Base-by-base conservation (phyloP, 331 rosid species). In the Quercus lobata region DNA sequence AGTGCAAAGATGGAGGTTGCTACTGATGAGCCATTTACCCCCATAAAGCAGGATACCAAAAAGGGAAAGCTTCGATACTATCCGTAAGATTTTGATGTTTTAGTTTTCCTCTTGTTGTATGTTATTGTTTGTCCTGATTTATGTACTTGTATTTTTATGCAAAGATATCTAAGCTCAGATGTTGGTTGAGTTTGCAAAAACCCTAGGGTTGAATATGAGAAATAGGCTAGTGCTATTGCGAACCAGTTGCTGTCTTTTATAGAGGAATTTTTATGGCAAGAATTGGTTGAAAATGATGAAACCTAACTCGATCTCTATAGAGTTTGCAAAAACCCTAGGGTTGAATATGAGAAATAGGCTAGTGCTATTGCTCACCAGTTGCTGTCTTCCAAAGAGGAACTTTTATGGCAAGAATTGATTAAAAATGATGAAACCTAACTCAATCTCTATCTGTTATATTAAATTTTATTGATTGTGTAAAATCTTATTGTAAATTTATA, bases 1-100 rank as follows among this genome's bases (percentile, higher is more conserved):
- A 93, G 91, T 76, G 98, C 99, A 56, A 96, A 96, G 89, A 96
- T 96, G 99, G 99, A 96, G 92, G 84, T 96, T 84, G 99, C 99
- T 68, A 96, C 99, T 25, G 98, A 90, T 41, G 99, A 96, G 84
- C 81, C 88, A 19, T 77, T 79, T 84, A 96, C 98, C 82, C 99
- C 99, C 30, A 92, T 96, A 54, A 96, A 96, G 85, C 99, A 96
- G 87, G 99, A 96, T 78, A 96, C 83, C 0, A 96, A 96, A 81
- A 92, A 92, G 86, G 99, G 97, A 53, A 96, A 93, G 85, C 97
- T 96, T 71, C 91, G 99, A 82, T 93, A 83, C 86, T 96, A 96
- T 80, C 99, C 97, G 99, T 96, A 83, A 89, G 97, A 78, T 35
- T 11, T 34, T 27, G 60, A 63, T 69, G 68, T 68, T 35, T 71